Base-by-base conservation (phyloP, 2,329 filamentous ascomycete genomes). In the Pseudophaeomoniella oleicola region DNA sequence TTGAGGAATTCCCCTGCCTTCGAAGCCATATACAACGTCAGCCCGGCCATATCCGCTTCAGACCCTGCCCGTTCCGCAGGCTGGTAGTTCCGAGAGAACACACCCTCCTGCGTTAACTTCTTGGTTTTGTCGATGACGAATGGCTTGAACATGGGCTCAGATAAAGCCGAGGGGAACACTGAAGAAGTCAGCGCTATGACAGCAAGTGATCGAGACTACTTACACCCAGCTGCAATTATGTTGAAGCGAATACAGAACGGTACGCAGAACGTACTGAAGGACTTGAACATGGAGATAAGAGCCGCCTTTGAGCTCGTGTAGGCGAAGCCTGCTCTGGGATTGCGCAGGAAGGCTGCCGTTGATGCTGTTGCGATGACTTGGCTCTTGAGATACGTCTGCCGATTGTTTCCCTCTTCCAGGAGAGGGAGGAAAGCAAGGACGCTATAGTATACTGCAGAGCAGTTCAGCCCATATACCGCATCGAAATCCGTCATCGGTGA, bases 1-100 rank as follows among this genome's bases (percentile, higher is more conserved):
- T 81, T 81, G 46, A 71, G 60, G 51, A 78, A 82, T 3, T 70
- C 71, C 1, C 78, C 78, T 2, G 76, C 75, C 42, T 68, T 59
- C 34, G 72, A 74, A 3, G 71, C 72, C 50, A 83, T 60, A 59
- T 75, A 82, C 35, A 84, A 51, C 16, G 82, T 66, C 34, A 72
- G 62, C 1, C 77, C 76, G 2, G 67, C 72, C 62, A 83, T 72
- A 47, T 81, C 78, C 45, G 72, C 57, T 39, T 73, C 66, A 30
- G 69, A 64, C 2, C 78, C 78, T 42, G 70, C 63, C 34, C 76
- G 61, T 29, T 67, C 66, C 14, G 73, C 54, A 1, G 76, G 63
- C 10, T 38, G 34, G 22, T 35, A 39, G 12, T 33, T 17, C 32
- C 17, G 15, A 13, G 37, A n/a, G n/a, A n/a, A n/a, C n/a, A n/a